Base-by-base conservation (phyloP, 441 rosid genomes). In the Cnidoscolus chayamansa region DNA sequence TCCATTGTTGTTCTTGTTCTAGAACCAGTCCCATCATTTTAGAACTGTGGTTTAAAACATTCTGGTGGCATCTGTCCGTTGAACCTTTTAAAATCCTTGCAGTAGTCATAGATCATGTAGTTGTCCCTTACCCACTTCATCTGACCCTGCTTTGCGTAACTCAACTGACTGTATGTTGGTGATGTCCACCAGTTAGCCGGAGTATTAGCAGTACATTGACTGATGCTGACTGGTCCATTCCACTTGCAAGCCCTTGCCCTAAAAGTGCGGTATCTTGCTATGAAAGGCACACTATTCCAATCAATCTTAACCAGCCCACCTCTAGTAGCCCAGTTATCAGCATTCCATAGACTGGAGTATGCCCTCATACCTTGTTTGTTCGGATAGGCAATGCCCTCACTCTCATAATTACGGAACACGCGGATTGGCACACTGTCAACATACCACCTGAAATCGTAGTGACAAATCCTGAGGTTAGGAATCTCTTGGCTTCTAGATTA, bases 21-120 rank as follows among this genome's bases (percentile, higher is more conserved):
- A 5, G 48, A 56, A 48, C 7, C 3, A 25, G 53, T 20, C 10
- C 51, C 70, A 48, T 65, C 53, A 32, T 71, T 50, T 80, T 68
- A 85, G 86, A 79, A 84, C 65, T 88, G 91, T 67, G 53, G 77
- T 45, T 79, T 80, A 70, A 65, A 84, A 61, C 90, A 88, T 78
- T 88, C 86, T 1, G 83, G 83, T 43, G 96, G 88, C 55, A 83
- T 68, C 63, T 85, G 83, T 57, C 91, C 90, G 0, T 83, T 79
- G 83, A 87, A 92, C 74, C 97, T 77, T 62, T 79, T 81, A 56
- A 77, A 67, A 77, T 92, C 95, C 25, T 86, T 78, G 85, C 95
- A 88, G 78, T 89, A 93, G 78, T 90, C 80, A 35, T 90, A 89
- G 81, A 87, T 86, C 95, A 90, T 86, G 82, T 84, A 78, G 70